Evolutionary conservation across 768 basidiomycete genomes (phyloP).

Genomic region (Pisolithus orientalis): DNA sequence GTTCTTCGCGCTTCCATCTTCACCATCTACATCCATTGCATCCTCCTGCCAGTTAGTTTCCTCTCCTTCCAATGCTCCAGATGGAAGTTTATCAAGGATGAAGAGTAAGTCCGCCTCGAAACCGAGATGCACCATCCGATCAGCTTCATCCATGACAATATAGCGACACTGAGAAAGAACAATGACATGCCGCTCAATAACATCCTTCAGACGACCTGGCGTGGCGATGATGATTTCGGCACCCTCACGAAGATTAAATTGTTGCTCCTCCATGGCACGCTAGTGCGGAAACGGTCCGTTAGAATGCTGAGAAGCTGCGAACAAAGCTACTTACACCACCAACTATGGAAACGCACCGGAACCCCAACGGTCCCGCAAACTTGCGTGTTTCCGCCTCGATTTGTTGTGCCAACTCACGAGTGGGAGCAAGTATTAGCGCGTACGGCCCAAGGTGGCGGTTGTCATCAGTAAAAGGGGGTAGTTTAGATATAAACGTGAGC

Average conservation of each 20-base stretch:
- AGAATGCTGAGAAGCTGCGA: slow-evolving; percentile 6
- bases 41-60: slow-evolving; percentile 46
- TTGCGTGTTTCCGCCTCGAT: slow-evolving; percentile 91
- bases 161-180: slow-evolving; percentile 97
- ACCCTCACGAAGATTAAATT: slow-evolving; percentile 95
- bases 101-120: slow-evolving; percentile 93
- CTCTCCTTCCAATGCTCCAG: slow-evolving; percentile 84
- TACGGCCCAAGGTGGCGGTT: slow-evolving; percentile 93
- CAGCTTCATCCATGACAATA: slow-evolving; percentile 99
- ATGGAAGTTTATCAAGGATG: slow-evolving; percentile 89
- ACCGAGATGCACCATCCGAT: slow-evolving; percentile 97
- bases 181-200: slow-evolving; percentile 91
- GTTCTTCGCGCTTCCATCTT: slow-evolving; percentile 36
- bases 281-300: slow-evolving; percentile 25
- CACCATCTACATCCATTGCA: slow-evolving; percentile 74
- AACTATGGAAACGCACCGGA: slow-evolving; percentile 94
- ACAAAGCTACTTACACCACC: slow-evolving; percentile 62
- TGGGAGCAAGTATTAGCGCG: slow-evolving; percentile 89
- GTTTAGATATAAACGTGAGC: slow-evolving; percentile 85
- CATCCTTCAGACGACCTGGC: slow-evolving; percentile 96
- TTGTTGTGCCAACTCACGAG: slow-evolving; percentile 97
- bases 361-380: slow-evolving; percentile 87
- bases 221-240: slow-evolving; percentile 99
- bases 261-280: slow-evolving; percentile 95
- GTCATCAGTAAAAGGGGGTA: slow-evolving; percentile 86